A percentile compares a stretch with the other conserved stretches of the same genome.
Conservation (phyloP, 768 basidiomycete genomes). For the Leccinum disarticulatum region DNA sequence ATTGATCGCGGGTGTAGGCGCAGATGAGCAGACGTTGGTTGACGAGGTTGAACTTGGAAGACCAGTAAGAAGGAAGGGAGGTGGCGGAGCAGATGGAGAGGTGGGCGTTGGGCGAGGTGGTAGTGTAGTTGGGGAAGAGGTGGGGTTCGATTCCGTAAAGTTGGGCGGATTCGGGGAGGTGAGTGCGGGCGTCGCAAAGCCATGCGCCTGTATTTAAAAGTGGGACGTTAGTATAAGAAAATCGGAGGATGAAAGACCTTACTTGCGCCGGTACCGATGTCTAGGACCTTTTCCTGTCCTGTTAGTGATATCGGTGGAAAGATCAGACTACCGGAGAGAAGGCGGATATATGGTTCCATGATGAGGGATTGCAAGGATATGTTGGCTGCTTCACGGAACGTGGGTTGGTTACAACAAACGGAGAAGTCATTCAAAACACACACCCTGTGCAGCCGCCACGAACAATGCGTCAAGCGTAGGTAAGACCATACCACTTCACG, state of each 20-base stretch:
- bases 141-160: constrained; percentile 25
- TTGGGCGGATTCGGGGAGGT: constrained; percentile 19
- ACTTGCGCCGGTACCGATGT: constrained; percentile 22
- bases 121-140: constrained; percentile 14
- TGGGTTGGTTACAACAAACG: too few relatives aligned
- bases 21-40: constrained; percentile 34
- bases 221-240: neutral
- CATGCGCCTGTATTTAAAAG: constrained; percentile 16
- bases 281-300: constrained; percentile 23
- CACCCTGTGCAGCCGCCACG: too few relatives aligned
- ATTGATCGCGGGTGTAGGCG: constrained; percentile 30
- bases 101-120: constrained; percentile 16
- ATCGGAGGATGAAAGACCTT: constrained; percentile 3
- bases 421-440: too few relatives aligned
- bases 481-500: too few relatives aligned
- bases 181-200: constrained; percentile 18
- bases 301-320: constrained; percentile 16
- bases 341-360: constrained; percentile 15
- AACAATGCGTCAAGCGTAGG: too few relatives aligned
- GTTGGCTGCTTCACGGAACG: too few relatives aligned
- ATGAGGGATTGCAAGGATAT: too few relatives aligned
- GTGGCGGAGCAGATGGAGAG: constrained; percentile 26
- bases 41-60: constrained; percentile 31
- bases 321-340: constrained; percentile 23
- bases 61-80: constrained; percentile 32